These are phyloP conservation scores for Flaveria trinervia DNA, from an alignment of 129 eudicot genomes.

Conservation along the genomic window DNA sequence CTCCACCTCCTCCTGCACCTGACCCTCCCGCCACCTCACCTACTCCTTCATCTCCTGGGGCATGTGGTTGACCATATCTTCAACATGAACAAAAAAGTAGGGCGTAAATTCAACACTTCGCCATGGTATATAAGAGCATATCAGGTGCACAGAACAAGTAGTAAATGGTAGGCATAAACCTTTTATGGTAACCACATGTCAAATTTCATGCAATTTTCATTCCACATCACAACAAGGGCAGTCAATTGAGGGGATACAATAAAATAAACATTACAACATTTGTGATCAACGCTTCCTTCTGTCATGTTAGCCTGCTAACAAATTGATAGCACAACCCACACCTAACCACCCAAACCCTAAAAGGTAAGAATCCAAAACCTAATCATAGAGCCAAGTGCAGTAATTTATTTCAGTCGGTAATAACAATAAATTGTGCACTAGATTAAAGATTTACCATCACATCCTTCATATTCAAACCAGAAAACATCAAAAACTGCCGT, in stretches of 20 bases:
- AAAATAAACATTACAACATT: background rate
- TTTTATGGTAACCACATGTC: background rate
- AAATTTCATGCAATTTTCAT: background rate
- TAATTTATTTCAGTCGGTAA: background rate
- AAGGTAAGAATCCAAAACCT: background rate
- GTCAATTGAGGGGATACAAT: background rate
- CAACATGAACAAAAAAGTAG: slow-evolving; percentile 23
- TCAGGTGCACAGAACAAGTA: background rate
- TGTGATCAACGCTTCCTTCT: background rate
- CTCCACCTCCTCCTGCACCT: slow-evolving; percentile 45
- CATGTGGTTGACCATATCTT: slow-evolving; percentile 72
- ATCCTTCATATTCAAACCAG: slow-evolving; percentile 20
- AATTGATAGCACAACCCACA: slow-evolving; percentile 17
- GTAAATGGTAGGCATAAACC: background rate
- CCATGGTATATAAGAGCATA: background rate
- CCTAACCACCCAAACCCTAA: slow-evolving; percentile 30
- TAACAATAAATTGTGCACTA: slow-evolving; percentile 1
- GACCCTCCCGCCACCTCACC: slow-evolving; percentile 39
- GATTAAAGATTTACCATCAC: slow-evolving; percentile 6
- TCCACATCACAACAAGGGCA: background rate
- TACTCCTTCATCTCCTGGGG: slow-evolving; percentile 41
- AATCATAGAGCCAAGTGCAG: background rate
- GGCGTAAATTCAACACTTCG: background rate
- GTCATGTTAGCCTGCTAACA: background rate
- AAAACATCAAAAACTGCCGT: slow-evolving; percentile 19